These are phyloP conservation scores for Sphaceloma murrayae DNA, from an alignment of 2,329 filamentous ascomycete genomes.

Conservation along the genomic window DNA sequence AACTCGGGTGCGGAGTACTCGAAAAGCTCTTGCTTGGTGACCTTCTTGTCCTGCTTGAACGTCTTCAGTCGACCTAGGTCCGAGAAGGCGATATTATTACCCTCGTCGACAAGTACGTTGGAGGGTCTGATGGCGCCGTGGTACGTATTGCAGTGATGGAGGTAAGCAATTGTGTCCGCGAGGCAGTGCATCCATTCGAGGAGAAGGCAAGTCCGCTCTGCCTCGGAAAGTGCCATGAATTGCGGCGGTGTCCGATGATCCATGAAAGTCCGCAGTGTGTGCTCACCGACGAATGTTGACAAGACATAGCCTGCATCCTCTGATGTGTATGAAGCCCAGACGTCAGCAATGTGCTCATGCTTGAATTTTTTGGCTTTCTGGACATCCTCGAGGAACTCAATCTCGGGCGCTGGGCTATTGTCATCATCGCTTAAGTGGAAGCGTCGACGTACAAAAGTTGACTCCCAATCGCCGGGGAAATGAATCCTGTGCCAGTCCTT, in stretches of 20 bases:
- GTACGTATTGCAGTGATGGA: conserved; percentile 54
- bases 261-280: conserved; percentile 58
- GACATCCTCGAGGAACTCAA: conserved; percentile 50
- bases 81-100: conserved; percentile 58
- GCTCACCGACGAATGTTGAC: conserved; percentile 57
- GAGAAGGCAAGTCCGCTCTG: conserved; percentile 49
- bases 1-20: conserved; percentile 65
- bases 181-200: conserved; percentile 70
- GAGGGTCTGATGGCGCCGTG: conserved; percentile 64
- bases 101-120: conserved; percentile 56
- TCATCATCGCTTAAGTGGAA: conserved; percentile 26
- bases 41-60: conserved; percentile 44
- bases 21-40: conserved; percentile 59
- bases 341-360: conserved; percentile 60
- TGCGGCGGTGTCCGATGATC: conserved; percentile 50
- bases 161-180: conserved; percentile 55
- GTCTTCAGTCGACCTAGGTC: conserved; percentile 45
- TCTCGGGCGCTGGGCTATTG: conserved; percentile 29
- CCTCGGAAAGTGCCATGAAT: conserved; percentile 53
- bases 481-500: conserved; percentile 52
- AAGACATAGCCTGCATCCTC: conserved; percentile 55
- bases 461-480: conserved; percentile 52
- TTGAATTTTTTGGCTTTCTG: conserved; percentile 49
- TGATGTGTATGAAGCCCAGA: conserved; percentile 61
- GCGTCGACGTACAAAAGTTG: conserved; percentile 35